A percentile compares a stretch with the other conserved stretches of the same genome.
These are phyloP conservation scores for Sorghum bicolor DNA, from an alignment of 176 grass and related monocot species.

Conservation along the genomic window DNA sequence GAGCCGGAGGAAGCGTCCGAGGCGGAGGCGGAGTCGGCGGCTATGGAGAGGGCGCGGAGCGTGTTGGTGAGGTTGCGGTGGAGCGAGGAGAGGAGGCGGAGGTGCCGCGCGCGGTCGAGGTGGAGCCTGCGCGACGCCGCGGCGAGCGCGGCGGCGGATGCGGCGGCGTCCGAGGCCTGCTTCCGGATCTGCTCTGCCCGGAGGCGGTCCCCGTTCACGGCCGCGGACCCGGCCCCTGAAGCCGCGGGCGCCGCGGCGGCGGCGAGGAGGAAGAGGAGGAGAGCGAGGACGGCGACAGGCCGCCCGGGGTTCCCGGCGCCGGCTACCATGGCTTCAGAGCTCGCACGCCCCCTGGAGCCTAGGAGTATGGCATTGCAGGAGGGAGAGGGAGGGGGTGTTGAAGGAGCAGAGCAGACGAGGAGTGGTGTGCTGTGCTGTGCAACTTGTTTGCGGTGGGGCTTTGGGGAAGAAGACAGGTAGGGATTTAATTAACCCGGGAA, in stretches of 20 bases:
- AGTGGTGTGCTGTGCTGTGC: background rate
- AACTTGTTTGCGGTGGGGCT: background rate
- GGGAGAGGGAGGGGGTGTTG: background rate
- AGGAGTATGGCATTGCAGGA: constrained; percentile 23
- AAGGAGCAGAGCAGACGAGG: background rate
- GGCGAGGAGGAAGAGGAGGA: constrained; percentile 6
- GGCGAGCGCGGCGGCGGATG: constrained; percentile 48
- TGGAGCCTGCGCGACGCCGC: constrained; percentile 65
- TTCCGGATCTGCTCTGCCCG: constrained; percentile 70
- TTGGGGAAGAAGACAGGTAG: background rate
- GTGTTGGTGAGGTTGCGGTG: constrained; percentile 78
- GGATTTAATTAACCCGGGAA: constrained; percentile 1
- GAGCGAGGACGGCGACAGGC: background rate
- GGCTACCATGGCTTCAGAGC: constrained; percentile 37
- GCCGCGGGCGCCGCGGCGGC: background rate
- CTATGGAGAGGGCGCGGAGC: constrained; percentile 35
- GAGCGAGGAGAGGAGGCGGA: constrained; percentile 74
- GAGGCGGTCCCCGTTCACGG: constrained; percentile 47
- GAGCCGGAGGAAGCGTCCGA: background rate
- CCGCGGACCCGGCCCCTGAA: constrained; percentile 11
- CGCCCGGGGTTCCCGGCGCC: background rate
- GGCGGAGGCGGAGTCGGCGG: background rate
- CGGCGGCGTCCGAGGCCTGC: constrained; percentile 59
- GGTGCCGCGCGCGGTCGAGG: constrained; percentile 64
- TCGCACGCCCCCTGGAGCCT: background rate